Evolutionary conservation across 2,329 filamentous ascomycete species (phyloP).

Genomic region (Cercospora sesami): DNA sequence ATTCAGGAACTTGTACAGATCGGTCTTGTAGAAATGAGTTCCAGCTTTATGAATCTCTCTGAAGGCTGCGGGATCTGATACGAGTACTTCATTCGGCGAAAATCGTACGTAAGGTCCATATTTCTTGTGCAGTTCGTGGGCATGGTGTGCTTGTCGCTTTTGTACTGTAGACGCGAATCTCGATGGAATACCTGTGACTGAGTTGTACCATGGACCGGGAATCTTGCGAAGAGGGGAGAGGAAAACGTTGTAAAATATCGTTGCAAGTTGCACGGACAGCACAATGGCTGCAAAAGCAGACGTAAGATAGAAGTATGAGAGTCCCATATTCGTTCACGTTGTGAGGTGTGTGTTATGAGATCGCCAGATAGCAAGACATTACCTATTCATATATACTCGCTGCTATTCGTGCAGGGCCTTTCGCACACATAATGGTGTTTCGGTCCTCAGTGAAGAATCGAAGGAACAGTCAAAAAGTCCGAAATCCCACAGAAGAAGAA

Average conservation of each 20-base stretch:
- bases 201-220: constrained; percentile 21
- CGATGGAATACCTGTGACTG: constrained; percentile 15
- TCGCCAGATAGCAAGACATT: not conserved
- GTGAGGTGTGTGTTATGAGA: not conserved
- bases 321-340: not conserved
- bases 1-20: constrained; percentile 31
- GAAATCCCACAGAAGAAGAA: not conserved
- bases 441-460: not conserved
- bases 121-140: constrained; percentile 40
- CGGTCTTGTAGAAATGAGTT: constrained; percentile 30
- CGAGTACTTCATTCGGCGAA: constrained; percentile 31
- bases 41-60: constrained; percentile 33
- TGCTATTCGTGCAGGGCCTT: not conserved
- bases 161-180: constrained; percentile 3
- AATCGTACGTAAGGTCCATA: constrained; percentile 35
- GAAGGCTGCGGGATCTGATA: constrained; percentile 32
- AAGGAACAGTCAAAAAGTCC: not conserved
- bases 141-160: constrained; percentile 38
- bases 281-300: not conserved
- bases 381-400: not conserved
- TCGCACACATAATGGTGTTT: not conserved
- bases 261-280: not conserved
- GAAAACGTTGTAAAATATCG: constrained; percentile 15
- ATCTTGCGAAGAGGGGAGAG: constrained; percentile 19
- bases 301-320: not conserved